phyloP scores from a whole-genome alignment of 139 green algal species.

The Coelastrella sp. region DNA sequence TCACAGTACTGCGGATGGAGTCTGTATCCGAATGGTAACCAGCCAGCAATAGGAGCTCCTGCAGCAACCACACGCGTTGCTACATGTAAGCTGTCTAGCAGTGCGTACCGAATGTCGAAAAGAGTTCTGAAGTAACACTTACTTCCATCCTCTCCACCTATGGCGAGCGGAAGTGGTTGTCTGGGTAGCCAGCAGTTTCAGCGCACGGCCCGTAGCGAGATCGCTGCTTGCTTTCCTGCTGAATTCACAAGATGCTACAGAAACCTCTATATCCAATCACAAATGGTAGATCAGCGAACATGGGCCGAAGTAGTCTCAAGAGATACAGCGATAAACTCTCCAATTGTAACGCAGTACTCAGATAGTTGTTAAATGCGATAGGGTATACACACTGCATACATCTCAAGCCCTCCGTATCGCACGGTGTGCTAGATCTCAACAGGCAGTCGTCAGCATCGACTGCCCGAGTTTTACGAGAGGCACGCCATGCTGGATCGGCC shows the following conservation, averaged over 20 bases:
- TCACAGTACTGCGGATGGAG: not conserved
- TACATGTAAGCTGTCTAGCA: not conserved
- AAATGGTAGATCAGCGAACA: not conserved
- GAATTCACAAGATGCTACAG: not conserved
- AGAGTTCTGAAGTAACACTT: not conserved
- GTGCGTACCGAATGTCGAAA: not conserved
- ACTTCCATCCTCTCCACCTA: not conserved
- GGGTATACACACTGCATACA: not conserved
- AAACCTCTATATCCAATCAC: not conserved
- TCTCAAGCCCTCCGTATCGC: not conserved
- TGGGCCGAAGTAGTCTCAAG: not conserved
- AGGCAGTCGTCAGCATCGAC: not conserved
- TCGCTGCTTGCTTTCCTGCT: no score
- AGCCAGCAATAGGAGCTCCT: not conserved
- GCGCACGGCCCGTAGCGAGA: no score
- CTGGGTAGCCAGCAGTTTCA: not conserved
- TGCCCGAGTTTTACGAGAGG: no score
- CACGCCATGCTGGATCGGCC: not conserved
- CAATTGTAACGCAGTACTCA: not conserved
- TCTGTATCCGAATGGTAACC: slow-evolving; percentile 4
- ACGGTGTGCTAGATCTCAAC: not conserved
- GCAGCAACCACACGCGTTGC: not conserved
- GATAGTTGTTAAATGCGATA: not conserved
- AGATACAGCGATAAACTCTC: not conserved
- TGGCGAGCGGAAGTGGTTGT: not conserved